Conservation (phyloP, 108 stramenopile species). For the Nitzschia putrida region DNA sequence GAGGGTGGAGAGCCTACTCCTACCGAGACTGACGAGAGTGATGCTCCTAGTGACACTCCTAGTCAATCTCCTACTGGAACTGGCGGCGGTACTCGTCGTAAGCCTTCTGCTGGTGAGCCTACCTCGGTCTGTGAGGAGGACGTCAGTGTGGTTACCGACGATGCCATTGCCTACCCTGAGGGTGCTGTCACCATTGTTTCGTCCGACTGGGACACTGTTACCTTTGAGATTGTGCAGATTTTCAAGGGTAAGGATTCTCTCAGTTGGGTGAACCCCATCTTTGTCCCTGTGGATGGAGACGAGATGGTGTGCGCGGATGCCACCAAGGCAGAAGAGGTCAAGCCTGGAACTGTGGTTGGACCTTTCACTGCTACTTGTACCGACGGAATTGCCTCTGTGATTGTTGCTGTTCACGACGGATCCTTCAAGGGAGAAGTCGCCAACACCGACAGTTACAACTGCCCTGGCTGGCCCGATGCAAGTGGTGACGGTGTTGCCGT, state of each 20-base stretch:
- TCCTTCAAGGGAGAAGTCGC: neutral
- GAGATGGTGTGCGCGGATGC: neutral
- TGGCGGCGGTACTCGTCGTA: neutral
- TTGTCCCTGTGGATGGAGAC: neutral
- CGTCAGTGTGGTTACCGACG: neutral
- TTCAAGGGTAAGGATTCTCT: neutral
- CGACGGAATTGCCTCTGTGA: neutral
- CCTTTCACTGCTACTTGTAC: slow-evolving; percentile 5
- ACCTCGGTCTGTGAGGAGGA: neutral
- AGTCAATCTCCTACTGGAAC: slow-evolving; percentile 8
- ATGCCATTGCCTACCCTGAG: neutral
- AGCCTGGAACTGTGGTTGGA: neutral
- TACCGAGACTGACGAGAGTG: slow-evolving; percentile 7
- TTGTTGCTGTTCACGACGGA: neutral
- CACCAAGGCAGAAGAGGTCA: neutral
- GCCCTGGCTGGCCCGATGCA: neutral
- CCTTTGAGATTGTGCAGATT: neutral
- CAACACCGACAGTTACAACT: neutral
- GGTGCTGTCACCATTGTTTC: neutral
- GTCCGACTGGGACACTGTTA: neutral
- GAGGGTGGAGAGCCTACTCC: neutral
- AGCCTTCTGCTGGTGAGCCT: neutral
- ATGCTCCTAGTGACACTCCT: slow-evolving; percentile 22
- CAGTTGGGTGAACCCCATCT: neutral
- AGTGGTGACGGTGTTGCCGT: neutral